Conservation (phyloP, 257 asterid genomes). For the Nemophila menziesii region DNA sequence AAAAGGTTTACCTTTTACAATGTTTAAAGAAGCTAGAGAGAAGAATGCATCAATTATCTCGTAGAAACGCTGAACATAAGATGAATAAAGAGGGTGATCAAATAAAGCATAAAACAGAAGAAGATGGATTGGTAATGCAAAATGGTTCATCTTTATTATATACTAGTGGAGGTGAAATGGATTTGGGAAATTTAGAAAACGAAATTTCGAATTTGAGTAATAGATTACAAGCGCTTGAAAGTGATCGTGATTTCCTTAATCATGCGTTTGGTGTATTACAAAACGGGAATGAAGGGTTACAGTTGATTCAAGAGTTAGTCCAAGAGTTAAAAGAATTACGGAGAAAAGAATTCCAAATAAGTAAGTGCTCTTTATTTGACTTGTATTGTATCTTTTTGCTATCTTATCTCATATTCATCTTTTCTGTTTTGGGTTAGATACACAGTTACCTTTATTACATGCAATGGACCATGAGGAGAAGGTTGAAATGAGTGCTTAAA, state of each 20-base stretch:
- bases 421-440: slow-evolving; percentile 1
- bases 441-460: not conserved
- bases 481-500: no score
- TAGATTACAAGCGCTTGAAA: slow-evolving; percentile 43
- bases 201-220: slow-evolving; percentile 28
- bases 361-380: not conserved
- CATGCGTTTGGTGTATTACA: slow-evolving; percentile 29
- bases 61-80: slow-evolving; percentile 5
- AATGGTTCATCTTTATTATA: slow-evolving; percentile 8
- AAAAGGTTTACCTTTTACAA: slow-evolving; percentile 23
- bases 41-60: slow-evolving; percentile 28
- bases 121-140: slow-evolving; percentile 6
- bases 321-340: slow-evolving; percentile 35
- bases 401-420: slow-evolving; percentile 9
- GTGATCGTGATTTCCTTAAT: slow-evolving; percentile 29
- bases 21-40: slow-evolving; percentile 38
- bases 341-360: slow-evolving; percentile 15
- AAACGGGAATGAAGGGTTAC: slow-evolving; percentile 36
- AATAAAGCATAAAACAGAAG: slow-evolving; percentile 16
- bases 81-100: slow-evolving; percentile 3
- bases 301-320: slow-evolving; percentile 39
- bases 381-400: not conserved
- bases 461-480: no score
- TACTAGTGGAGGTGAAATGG: slow-evolving; percentile 13
- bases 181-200: slow-evolving; percentile 17